phyloP scores from a whole-genome alignment of 495 filamentous ascomycete genomes.

The Aspergillus wentii region DNA sequence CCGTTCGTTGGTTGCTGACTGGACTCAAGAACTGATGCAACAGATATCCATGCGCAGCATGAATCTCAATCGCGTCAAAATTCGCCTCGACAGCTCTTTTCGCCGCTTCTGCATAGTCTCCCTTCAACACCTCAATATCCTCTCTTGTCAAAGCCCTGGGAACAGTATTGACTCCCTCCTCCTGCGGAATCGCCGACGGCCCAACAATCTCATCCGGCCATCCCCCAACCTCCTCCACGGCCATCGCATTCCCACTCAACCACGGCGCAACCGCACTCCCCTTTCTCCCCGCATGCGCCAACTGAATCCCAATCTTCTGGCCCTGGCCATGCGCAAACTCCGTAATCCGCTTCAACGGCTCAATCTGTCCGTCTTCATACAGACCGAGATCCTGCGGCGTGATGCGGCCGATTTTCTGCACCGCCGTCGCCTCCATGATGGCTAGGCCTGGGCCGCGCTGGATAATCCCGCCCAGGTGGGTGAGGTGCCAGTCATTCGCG shows the following conservation, averaged over 20 bases:
- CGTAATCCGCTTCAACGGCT: constrained; percentile 45
- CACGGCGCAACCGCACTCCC: constrained; percentile 54
- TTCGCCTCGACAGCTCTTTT: constrained; percentile 43
- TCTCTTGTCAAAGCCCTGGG: constrained; percentile 40
- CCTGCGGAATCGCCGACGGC: constrained; percentile 43
- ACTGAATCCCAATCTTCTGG: constrained; percentile 58
- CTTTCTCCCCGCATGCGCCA: constrained; percentile 65
- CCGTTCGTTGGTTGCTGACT: constrained; percentile 48
- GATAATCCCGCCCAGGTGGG: background rate
- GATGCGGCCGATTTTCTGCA: constrained; percentile 57
- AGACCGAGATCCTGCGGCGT: constrained; percentile 56
- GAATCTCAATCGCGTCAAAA: constrained; percentile 47
- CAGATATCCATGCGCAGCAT: constrained; percentile 56
- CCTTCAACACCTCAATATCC: constrained; percentile 46
- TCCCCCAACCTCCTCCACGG: constrained; percentile 43
- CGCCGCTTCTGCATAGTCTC: constrained; percentile 40
- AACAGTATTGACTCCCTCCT: constrained; percentile 37
- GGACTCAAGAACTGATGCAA: constrained; percentile 55
- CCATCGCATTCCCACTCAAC: constrained; percentile 21
- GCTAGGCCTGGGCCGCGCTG: constrained; percentile 31
- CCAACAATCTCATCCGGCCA: constrained; percentile 60
- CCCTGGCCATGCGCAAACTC: constrained; percentile 51
- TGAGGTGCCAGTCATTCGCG: constrained; percentile 23
- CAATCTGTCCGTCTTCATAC: constrained; percentile 60
- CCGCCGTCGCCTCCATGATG: constrained; percentile 59